A percentile compares a stretch with the other conserved stretches of the same genome.
Conservation (phyloP, 805 yeast species). For the Ogataea trehaloabstinens region DNA sequence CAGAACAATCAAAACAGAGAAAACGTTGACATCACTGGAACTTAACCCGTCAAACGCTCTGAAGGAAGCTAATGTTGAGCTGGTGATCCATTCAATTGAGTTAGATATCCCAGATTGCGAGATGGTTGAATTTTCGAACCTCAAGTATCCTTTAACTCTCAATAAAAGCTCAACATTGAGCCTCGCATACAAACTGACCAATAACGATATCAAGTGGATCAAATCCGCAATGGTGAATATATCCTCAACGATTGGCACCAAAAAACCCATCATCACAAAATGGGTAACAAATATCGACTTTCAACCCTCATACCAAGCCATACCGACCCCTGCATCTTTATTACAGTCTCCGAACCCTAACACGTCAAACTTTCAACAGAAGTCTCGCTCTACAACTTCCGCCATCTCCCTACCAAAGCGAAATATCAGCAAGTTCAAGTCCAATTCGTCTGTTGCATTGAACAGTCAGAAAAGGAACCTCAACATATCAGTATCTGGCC, state of each 20-base stretch:
- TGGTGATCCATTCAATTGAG: constrained; percentile 16
- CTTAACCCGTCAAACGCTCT: constrained; percentile 18
- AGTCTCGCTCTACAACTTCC: constrained; percentile 16
- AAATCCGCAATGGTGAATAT: constrained; percentile 28
- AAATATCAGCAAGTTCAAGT: constrained; percentile 18
- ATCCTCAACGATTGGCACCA: constrained; percentile 18
- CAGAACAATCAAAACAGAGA: constrained; percentile 26
- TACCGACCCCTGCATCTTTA: constrained; percentile 6
- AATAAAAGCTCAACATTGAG: constrained; percentile 17
- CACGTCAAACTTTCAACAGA: constrained; percentile 1
- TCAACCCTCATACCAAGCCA: constrained; percentile 9
- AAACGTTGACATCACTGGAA: constrained; percentile 26
- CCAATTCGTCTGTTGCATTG: constrained; percentile 24
- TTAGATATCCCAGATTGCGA: constrained; percentile 26
- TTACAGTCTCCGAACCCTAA: constrained; percentile 26
- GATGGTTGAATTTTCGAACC: constrained; percentile 16
- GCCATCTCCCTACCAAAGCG: constrained; percentile 20
- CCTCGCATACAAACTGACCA: constrained; percentile 26
- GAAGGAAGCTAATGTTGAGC: constrained; percentile 7
- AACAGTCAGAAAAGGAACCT: constrained; percentile 31
- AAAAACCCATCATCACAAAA: constrained; percentile 28
- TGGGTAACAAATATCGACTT: constrained; percentile 40
- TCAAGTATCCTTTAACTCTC: constrained; percentile 32
- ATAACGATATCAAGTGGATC: constrained; percentile 24
- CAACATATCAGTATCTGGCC: constrained; percentile 59